Conservation (phyloP, 169 alveolate species). For the Plasmodium vivax region DNA sequence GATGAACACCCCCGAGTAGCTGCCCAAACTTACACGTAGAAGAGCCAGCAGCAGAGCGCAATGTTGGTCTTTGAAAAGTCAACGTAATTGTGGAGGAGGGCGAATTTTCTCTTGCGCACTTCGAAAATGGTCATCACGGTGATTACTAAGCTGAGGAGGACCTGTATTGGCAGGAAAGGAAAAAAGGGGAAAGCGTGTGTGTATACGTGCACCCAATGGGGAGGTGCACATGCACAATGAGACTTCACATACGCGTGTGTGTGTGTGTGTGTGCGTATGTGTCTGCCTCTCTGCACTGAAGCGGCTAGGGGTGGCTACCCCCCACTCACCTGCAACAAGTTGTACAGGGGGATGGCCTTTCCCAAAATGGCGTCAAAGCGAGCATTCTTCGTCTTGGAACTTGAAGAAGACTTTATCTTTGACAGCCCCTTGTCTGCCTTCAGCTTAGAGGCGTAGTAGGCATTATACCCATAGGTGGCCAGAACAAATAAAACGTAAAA, state of each 20-base stretch:
- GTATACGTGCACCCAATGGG: neutral
- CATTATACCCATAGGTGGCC: conserved; percentile 15
- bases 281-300: neutral
- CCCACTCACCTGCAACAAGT: conserved; percentile 18
- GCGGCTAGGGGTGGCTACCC: neutral
- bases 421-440: conserved; percentile 1
- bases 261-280: neutral
- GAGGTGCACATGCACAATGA: neutral
- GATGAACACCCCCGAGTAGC: neutral
- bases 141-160: conserved; percentile 20
- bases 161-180: neutral
- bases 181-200: neutral
- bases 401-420: conserved; percentile 5
- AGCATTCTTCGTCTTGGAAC: neutral
- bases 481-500: conserved; percentile 10
- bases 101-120: conserved; percentile 30
- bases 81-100: conserved; percentile 10
- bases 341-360: conserved; percentile 28
- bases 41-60: conserved; percentile 59
- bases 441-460: neutral
- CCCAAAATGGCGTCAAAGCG: neutral
- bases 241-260: neutral
- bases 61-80: conserved; percentile 44
- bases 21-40: conserved; percentile 25
- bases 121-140: conserved; percentile 16